phyloP scores from a whole-genome alignment of 305 asterid genomes.

The Fraxinus floribunda region DNA sequence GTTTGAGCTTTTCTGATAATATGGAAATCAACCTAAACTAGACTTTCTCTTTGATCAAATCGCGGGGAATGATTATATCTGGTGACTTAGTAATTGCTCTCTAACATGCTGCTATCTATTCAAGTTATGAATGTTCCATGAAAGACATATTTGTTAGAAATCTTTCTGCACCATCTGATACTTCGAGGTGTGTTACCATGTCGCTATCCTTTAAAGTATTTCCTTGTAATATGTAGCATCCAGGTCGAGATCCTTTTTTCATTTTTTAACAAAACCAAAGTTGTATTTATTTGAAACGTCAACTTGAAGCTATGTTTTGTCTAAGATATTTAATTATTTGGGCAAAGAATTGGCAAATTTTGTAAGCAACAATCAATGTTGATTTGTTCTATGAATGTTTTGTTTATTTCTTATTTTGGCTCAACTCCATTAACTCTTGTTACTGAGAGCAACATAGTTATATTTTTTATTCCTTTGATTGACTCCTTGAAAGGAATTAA shows the following conservation, averaged over 20 bases:
- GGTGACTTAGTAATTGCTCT: conserved; percentile 89
- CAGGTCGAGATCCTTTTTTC: conserved; percentile 11
- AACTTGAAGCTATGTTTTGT: conserved; percentile 21
- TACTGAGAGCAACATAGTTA: conserved; percentile 17
- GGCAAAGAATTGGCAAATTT: conserved; percentile 13
- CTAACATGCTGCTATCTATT: conserved; percentile 92
- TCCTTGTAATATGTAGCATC: conserved; percentile 20
- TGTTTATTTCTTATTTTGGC: background rate
- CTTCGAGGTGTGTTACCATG: background rate
- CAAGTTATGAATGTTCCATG: conserved; percentile 96
- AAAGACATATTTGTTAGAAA: conserved; percentile 20
- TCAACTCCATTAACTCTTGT: background rate
- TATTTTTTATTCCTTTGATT: conserved; percentile 4
- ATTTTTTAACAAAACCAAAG: background rate
- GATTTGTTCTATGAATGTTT: background rate
- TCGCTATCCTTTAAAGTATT: background rate
- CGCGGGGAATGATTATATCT: conserved; percentile 91
- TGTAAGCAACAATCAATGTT: conserved; percentile 5
- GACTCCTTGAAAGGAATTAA: conserved; percentile 25
- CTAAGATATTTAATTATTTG: background rate
- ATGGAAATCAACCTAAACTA: conserved; percentile 94
- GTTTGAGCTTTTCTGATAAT: conserved; percentile 84
- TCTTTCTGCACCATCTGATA: background rate
- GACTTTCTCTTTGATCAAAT: conserved; percentile 80
- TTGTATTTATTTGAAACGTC: conserved; percentile 21